phyloP scores from a whole-genome alignment of 2,329 filamentous ascomycete genomes.

The Alternaria ventricosa region DNA sequence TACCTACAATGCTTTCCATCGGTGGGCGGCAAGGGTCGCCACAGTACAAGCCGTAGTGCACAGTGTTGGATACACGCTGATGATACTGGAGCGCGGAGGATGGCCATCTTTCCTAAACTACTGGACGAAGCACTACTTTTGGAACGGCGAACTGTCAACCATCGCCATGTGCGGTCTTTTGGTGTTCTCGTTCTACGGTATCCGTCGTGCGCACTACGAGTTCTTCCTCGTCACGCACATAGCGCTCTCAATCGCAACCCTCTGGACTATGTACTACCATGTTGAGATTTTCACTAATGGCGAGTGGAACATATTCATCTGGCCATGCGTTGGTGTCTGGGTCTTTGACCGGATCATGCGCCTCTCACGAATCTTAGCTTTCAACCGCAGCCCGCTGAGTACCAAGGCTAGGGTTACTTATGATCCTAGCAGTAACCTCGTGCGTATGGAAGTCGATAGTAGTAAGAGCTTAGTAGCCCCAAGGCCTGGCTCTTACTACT shows the following conservation, averaged over 20 bases:
- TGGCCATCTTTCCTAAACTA: slow-evolving; percentile 47
- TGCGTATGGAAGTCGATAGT: slow-evolving; percentile 55
- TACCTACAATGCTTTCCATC: slow-evolving; percentile 71
- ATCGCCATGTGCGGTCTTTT: slow-evolving; percentile 55
- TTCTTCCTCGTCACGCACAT: slow-evolving; percentile 54
- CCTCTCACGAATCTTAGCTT: slow-evolving; percentile 52
- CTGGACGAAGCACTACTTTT: slow-evolving; percentile 58
- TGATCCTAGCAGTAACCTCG: slow-evolving; percentile 52
- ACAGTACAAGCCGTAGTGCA: slow-evolving; percentile 69
- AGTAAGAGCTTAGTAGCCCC: slow-evolving; percentile 44
- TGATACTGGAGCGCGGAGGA: slow-evolving; percentile 49
- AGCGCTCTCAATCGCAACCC: slow-evolving; percentile 49
- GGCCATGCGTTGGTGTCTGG: slow-evolving; percentile 60
- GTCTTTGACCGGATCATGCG: slow-evolving; percentile 57
- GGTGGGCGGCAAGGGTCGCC: slow-evolving; percentile 68
- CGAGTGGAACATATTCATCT: slow-evolving; percentile 59
- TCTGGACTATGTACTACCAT: slow-evolving; percentile 61
- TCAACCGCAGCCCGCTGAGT: slow-evolving; percentile 48
- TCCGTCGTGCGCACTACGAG: slow-evolving; percentile 58
- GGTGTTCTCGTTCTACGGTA: slow-evolving; percentile 58
- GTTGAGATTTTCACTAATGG: slow-evolving; percentile 59
- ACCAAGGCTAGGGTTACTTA: slow-evolving; percentile 54
- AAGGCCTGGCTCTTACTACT: slow-evolving; percentile 58
- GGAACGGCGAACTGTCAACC: slow-evolving; percentile 55
- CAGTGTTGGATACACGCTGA: slow-evolving; percentile 64